Conservation (phyloP, 306 rosid genomes). For the Sicyos baderoa region DNA sequence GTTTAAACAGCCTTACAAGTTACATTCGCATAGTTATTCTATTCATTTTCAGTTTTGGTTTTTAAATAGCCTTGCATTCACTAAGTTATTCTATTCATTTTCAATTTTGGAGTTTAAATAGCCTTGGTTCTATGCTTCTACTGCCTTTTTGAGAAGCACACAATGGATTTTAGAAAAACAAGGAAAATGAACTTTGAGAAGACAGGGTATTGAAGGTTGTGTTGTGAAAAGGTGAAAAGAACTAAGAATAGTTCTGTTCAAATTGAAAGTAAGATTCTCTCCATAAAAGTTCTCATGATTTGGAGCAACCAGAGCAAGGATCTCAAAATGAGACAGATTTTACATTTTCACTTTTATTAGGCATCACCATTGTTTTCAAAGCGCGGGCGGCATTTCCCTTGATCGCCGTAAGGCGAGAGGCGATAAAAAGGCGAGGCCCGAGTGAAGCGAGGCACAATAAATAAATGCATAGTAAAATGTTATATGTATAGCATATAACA, state of each 20-base stretch:
- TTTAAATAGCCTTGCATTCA: too few relatives aligned
- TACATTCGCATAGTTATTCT: neutral
- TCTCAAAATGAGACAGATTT: neutral
- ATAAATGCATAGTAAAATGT: too few relatives aligned
- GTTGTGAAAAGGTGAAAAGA: neutral
- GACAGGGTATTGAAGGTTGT: neutral
- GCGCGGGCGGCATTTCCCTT: too few relatives aligned
- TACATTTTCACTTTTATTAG: neutral
- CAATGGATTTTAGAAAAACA: neutral
- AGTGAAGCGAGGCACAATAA: too few relatives aligned
- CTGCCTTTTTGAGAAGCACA: conserved; percentile 4
- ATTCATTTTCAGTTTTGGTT: neutral
- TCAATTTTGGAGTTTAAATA: neutral
- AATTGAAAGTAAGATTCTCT: neutral
- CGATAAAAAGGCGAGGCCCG: too few relatives aligned
- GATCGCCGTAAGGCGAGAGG: too few relatives aligned
- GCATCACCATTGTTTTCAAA: neutral
- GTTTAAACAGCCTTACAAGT: neutral
- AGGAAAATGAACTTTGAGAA: neutral
- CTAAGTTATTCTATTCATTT: neutral
- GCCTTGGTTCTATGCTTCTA: neutral
- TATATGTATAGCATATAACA: too few relatives aligned
- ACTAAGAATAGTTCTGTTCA: neutral
- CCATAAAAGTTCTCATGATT: neutral
- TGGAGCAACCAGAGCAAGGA: neutral